Conservation (phyloP, 257 asterid species). For the Agastache rugosa region DNA sequence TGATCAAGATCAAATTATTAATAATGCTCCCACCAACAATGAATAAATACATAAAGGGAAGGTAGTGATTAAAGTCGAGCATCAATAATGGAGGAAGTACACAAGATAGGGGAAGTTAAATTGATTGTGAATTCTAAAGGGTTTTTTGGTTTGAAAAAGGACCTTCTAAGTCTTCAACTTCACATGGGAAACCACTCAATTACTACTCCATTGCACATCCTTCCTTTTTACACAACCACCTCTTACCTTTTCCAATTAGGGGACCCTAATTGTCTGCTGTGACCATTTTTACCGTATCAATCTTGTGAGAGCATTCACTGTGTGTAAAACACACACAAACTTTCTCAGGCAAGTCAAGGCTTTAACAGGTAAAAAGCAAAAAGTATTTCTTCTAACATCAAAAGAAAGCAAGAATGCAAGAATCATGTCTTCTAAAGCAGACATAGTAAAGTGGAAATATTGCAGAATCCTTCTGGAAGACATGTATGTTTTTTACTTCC, state of each 20-base stretch:
- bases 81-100: constrained; percentile 30
- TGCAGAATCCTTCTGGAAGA: constrained; percentile 23
- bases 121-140: constrained; percentile 40
- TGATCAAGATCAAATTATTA: not conserved
- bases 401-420: constrained; percentile 31
- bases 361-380: constrained; percentile 37
- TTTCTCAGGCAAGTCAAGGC: constrained; percentile 36
- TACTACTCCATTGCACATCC: constrained; percentile 51
- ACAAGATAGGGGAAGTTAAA: constrained; percentile 33
- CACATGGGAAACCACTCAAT: constrained; percentile 77
- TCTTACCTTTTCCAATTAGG: constrained; percentile 31
- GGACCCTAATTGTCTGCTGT: constrained; percentile 50
- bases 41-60: not conserved
- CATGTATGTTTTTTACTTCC: not conserved
- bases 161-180: constrained; percentile 27
- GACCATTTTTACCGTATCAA: constrained; percentile 35
- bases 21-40: not conserved
- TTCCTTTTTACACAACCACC: constrained; percentile 34
- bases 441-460: constrained; percentile 17
- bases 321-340: constrained; percentile 29
- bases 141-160: constrained; percentile 31
- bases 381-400: constrained; percentile 33
- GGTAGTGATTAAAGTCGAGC: not conserved
- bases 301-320: constrained; percentile 36
- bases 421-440: constrained; percentile 26